Percentiles rank a stretch among this genome's conserved stretches.
Conservation (phyloP, 2,329 filamentous ascomycete genomes). For the Nemania serpens region DNA sequence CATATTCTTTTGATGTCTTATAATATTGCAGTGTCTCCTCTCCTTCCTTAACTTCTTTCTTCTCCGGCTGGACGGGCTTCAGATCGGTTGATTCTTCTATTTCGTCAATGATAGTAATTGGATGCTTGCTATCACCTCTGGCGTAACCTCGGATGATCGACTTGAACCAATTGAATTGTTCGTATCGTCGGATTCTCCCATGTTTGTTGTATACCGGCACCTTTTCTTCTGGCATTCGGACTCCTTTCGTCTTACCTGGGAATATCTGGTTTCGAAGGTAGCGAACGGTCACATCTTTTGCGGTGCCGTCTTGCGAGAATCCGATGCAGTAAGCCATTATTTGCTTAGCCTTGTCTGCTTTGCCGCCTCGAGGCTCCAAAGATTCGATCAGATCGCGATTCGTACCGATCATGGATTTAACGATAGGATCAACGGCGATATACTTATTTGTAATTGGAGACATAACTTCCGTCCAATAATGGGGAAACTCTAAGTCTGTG, state of each 20-base stretch:
- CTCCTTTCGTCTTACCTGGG: constrained; percentile 88
- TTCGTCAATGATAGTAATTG: constrained; percentile 74
- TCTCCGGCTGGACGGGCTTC: constrained; percentile 71
- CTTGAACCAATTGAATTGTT: constrained; percentile 88
- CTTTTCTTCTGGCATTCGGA: constrained; percentile 78
- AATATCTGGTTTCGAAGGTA: constrained; percentile 83
- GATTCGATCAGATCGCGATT: constrained; percentile 73
- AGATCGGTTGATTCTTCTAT: constrained; percentile 80
- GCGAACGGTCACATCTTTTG: constrained; percentile 91
- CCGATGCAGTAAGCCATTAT: constrained; percentile 89
- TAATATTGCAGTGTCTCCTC: constrained; percentile 86
- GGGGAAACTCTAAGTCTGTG: constrained; percentile 77
- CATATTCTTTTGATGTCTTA: constrained; percentile 83
- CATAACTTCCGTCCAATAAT: constrained; percentile 91
- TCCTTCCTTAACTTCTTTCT: constrained; percentile 73
- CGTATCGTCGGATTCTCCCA: constrained; percentile 77
- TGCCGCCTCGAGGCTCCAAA: constrained; percentile 81
- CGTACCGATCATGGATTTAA: constrained; percentile 70
- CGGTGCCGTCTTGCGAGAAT: constrained; percentile 80
- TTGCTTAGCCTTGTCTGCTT: constrained; percentile 85
- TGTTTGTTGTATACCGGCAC: constrained; percentile 76
- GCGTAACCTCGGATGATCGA: constrained; percentile 75
- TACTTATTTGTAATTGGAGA: constrained; percentile 81
- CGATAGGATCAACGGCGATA: constrained; percentile 76
- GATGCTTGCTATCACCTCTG: constrained; percentile 52